Conservation (phyloP, 2,329 filamentous ascomycete genomes). For the Cytospora schulzeri region DNA sequence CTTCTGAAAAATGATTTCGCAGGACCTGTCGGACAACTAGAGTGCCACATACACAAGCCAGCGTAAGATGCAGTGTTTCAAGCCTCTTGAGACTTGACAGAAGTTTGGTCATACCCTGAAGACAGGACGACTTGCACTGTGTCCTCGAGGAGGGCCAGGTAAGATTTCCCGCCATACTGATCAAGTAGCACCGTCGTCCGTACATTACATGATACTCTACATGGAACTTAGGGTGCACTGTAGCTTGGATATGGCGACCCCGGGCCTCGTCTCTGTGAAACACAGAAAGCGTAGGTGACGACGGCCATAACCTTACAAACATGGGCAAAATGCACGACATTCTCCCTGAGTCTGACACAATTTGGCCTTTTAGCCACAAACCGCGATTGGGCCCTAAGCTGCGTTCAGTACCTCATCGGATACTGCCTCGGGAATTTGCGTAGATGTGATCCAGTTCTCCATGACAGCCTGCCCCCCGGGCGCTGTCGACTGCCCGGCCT, state of each 20-base stretch:
- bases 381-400: neutral
- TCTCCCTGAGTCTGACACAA: neutral
- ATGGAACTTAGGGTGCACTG: neutral
- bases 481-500: constrained; percentile 33
- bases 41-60: constrained; percentile 4
- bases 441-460: constrained; percentile 83
- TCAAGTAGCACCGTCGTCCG: neutral
- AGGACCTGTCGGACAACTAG: constrained; percentile 3
- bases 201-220: neutral
- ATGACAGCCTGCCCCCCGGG: constrained; percentile 68
- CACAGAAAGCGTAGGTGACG: neutral
- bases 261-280: neutral
- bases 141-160: neutral
- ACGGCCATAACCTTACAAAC: neutral
- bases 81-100: constrained; percentile 7
- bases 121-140: neutral
- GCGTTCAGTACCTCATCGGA: constrained; percentile 32
- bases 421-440: constrained; percentile 60
- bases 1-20: neutral
- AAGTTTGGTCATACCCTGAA: neutral
- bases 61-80: neutral
- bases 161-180: neutral
- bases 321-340: neutral
- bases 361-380: neutral
- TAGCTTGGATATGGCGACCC: no score